Evolutionary conservation across 371 early-diverging fungal genomes (phyloP).

Genomic region (Syncephalis plumigaleata): DNA sequence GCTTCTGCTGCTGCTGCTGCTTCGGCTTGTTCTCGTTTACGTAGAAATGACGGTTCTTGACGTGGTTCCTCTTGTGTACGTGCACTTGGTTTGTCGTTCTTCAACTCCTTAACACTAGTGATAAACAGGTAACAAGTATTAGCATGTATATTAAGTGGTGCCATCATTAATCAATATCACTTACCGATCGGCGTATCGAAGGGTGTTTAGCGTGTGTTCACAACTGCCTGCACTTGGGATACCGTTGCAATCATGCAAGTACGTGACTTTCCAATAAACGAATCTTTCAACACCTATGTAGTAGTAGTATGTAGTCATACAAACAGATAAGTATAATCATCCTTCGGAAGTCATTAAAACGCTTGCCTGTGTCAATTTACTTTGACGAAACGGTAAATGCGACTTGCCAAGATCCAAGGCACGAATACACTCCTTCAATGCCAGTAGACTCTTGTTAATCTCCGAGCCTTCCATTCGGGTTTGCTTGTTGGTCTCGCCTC

Average conservation of each 20-base stretch:
- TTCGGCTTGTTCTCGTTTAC: no score
- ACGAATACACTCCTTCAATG: slow-evolving; percentile 94
- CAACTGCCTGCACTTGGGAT: slow-evolving; percentile 80
- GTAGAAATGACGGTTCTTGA: no score
- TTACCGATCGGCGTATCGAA: slow-evolving; percentile 79
- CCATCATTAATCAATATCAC: no score
- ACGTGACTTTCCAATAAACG: slow-evolving; percentile 91
- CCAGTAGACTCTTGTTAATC: slow-evolving; percentile 95
- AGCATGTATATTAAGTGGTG: no score
- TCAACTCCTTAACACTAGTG: no score
- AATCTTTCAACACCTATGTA: slow-evolving; percentile 79
- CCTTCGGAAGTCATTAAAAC: neutral
- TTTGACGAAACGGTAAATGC: slow-evolving; percentile 94
- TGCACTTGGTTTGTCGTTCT: no score
- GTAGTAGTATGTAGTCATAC: no score
- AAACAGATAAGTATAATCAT: neutral
- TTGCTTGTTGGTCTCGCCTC: slow-evolving; percentile 78
- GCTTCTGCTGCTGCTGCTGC: no score
- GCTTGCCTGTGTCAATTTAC: slow-evolving; percentile 83
- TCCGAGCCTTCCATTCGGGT: slow-evolving; percentile 95
- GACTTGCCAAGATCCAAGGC: slow-evolving; percentile 84
- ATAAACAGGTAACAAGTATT: no score
- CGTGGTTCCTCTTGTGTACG: no score
- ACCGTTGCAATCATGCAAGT: slow-evolving; percentile 97
- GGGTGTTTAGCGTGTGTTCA: slow-evolving; percentile 96